Conservation (phyloP, 1,139 yeast species). For the Nakaseomyces bracarensis region DNA sequence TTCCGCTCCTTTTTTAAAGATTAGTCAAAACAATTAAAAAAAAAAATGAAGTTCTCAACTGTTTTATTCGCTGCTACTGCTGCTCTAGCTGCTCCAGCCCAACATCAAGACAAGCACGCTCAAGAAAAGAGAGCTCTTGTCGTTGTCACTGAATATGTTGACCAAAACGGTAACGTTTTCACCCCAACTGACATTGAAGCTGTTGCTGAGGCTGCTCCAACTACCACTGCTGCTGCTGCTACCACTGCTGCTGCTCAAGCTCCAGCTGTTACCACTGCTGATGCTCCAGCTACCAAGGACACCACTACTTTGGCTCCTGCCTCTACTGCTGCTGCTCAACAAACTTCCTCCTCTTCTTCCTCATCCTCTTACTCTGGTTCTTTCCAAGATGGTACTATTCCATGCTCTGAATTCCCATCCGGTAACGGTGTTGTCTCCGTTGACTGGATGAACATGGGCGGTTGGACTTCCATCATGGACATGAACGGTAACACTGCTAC, state of each 20-base stretch:
- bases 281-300: slow-evolving; percentile 19
- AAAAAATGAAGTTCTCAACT: slow-evolving; percentile 3
- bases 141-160: slow-evolving; percentile 43
- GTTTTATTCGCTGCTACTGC: slow-evolving; percentile 18
- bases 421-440: slow-evolving; percentile 86
- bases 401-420: slow-evolving; percentile 73
- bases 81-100: slow-evolving; percentile 32
- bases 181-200: slow-evolving; percentile 20
- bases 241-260: slow-evolving; percentile 11
- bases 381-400: slow-evolving; percentile 71
- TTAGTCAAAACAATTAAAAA: not conserved
- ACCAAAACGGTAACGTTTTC: slow-evolving; percentile 34
- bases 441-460: slow-evolving; percentile 76
- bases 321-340: slow-evolving; percentile 10
- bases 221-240: slow-evolving; percentile 15
- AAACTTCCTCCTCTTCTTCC: slow-evolving; percentile 11
- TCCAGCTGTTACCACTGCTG: slow-evolving; percentile 15
- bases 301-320: slow-evolving; percentile 16
- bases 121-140: slow-evolving; percentile 47
- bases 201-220: slow-evolving; percentile 10
- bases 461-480: slow-evolving; percentile 79
- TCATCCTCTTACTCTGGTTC: slow-evolving; percentile 33
- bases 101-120: slow-evolving; percentile 47
- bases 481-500: slow-evolving; percentile 54
- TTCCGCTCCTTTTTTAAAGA: not conserved